These are phyloP conservation scores for Spathaspora gorwiae DNA, from an alignment of 805 yeast genomes.

Conservation along the genomic window DNA sequence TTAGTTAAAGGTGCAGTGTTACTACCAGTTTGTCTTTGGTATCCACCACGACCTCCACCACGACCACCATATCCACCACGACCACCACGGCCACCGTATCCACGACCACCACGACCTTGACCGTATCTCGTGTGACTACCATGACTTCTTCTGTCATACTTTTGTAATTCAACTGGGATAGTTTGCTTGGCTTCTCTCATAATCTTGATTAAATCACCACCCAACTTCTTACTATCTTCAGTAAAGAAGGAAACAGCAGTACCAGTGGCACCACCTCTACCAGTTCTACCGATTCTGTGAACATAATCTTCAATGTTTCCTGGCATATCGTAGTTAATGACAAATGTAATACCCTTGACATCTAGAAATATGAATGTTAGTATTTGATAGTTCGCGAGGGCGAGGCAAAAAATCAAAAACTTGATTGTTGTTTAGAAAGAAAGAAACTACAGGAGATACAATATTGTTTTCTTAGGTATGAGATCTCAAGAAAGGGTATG, in stretches of 20 bases:
- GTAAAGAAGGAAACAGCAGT: slow-evolving; percentile 95
- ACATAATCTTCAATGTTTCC: slow-evolving; percentile 97
- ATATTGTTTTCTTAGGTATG: neutral
- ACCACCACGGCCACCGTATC: slow-evolving; percentile 44
- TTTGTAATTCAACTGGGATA: slow-evolving; percentile 73
- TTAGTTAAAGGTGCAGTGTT: slow-evolving; percentile 45
- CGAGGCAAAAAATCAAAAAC: neutral
- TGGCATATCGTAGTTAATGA: slow-evolving; percentile 95
- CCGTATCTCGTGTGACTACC: slow-evolving; percentile 53
- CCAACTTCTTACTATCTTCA: slow-evolving; percentile 78
- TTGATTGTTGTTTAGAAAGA: neutral
- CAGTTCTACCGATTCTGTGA: slow-evolving; percentile 98
- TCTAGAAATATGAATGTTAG: slow-evolving; percentile 49
- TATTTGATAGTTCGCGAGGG: slow-evolving; percentile 8
- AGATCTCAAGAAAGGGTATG: neutral
- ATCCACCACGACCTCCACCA: slow-evolving; percentile 44
- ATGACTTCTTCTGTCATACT: slow-evolving; percentile 61
- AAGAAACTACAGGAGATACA: slow-evolving; percentile 5
- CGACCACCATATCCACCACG: slow-evolving; percentile 35
- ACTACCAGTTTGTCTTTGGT: slow-evolving; percentile 35
- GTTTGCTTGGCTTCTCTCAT: slow-evolving; percentile 94
- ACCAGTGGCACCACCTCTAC: slow-evolving; percentile 97
- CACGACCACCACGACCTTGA: slow-evolving; percentile 50
- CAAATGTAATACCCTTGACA: slow-evolving; percentile 94
- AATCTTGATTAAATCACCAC: slow-evolving; percentile 84